These are phyloP conservation scores for Agrostemma githago DNA, from an alignment of 148 eudicot genomes.

Conservation along the genomic window DNA sequence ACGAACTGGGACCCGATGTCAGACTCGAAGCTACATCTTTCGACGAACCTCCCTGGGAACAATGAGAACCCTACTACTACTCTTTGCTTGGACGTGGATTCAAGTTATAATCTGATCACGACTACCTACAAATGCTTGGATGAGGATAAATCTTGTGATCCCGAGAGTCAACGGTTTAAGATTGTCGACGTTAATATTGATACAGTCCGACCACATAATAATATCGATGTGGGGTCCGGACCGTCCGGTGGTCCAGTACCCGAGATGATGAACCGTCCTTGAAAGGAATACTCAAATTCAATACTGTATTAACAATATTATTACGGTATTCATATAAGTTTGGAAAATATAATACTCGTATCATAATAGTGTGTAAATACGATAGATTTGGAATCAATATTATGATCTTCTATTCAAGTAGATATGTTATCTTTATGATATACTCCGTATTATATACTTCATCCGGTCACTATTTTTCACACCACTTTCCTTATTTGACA, in stretches of 20 bases:
- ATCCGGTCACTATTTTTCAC: too few species aligned
- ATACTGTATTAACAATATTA: too few species aligned
- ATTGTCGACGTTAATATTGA: constrained; percentile 34
- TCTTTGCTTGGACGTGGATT: constrained; percentile 64
- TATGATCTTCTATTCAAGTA: too few species aligned
- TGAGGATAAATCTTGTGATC: constrained; percentile 51
- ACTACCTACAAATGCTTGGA: constrained; percentile 56
- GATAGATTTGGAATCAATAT: too few species aligned
- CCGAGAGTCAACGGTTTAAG: constrained; percentile 84
- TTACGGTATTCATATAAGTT: too few species aligned
- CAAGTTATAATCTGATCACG: constrained; percentile 39
- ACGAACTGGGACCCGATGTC: constrained; percentile 64
- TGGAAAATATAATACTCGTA: too few species aligned
- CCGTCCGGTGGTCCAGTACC: not conserved
- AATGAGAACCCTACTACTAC: not conserved
- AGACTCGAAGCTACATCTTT: constrained; percentile 76
- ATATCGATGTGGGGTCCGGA: not conserved
- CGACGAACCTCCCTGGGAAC: constrained; percentile 35
- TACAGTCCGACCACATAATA: not conserved
- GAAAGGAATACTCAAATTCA: too few species aligned
- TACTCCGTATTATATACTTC: too few species aligned
- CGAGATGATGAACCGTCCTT: too few species aligned
- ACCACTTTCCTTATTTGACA: too few species aligned
- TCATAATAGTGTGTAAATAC: too few species aligned
- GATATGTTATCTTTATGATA: too few species aligned